Evolutionary conservation across 495 filamentous ascomycete species (phyloP), one percentile per base, ranked within the genome.

Genomic region (Lasiosphaeria hispida): DNA sequence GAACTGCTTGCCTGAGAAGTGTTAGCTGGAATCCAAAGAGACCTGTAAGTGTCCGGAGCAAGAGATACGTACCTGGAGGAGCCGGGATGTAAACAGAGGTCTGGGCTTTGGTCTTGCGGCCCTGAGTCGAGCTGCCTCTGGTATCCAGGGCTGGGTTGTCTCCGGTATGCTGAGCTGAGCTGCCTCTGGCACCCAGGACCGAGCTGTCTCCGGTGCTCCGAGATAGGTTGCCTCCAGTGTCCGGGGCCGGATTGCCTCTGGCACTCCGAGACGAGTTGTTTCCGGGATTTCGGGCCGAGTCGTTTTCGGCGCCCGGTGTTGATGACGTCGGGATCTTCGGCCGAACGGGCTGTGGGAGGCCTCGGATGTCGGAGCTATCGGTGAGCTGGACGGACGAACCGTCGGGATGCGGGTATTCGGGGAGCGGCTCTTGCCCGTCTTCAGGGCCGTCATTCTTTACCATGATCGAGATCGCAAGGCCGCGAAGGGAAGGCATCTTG

Each of bases 361-460:
- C 14, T 17, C 34, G 30, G 43, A 40, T 17, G 19, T 62, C 17
- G 23, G 59, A 54, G 44, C 61, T 48, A 42, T 55, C 60, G 34
- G 63, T 36, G 8, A 78, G 61, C 17, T 59, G 62, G 36, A 69
- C 69, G 18, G 73, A 78, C 0, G 75, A 76, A 55, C 69, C 72
- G 23, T 83, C 79, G 1, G 79, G 78, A 53, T 83, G 79, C 10
- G 77, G 73, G 53, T 75, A 82, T 54, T 83, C 80, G 19, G 75
- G 71, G 1, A 80, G 58, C 8, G 34, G 57, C 40, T 64, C 66
- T 8, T 68, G 49, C 3, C 64, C 62, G n/a, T 69, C 57, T 37
- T 70, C 53, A 8, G 70, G 62, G 36, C 23, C 23, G 5, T 30
- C 5, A 30, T 5, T 30, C 23, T 5, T 30, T 5, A 30, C 23